phyloP scores from a whole-genome alignment of 140 eudicot species.

The Ambrosia hybrid region DNA sequence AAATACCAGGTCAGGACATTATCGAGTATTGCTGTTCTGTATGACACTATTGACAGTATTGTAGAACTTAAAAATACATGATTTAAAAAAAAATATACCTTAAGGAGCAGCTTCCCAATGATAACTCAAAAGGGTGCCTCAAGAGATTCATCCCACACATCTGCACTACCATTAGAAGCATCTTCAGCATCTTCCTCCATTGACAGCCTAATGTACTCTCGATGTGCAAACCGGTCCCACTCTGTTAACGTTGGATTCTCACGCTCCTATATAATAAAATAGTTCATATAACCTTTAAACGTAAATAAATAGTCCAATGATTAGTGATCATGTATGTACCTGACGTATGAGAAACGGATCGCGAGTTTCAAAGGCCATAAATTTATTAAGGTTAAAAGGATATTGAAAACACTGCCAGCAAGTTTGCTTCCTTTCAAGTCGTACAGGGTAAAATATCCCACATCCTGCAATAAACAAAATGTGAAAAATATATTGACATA shows the following conservation, averaged over 20 bases:
- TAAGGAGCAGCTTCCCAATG: neutral
- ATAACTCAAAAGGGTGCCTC: slow-evolving; percentile 86
- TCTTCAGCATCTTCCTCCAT: slow-evolving; percentile 99
- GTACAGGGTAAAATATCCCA: slow-evolving; percentile 66
- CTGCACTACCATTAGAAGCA: slow-evolving; percentile 96
- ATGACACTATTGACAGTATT: too few relatives aligned
- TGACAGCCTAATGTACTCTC: slow-evolving; percentile 91
- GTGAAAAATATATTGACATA: neutral
- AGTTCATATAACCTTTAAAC: neutral
- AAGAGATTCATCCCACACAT: slow-evolving; percentile 98
- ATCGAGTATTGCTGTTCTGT: too few relatives aligned
- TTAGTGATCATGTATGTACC: slow-evolving; percentile 38
- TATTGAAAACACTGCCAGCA: slow-evolving; percentile 83
- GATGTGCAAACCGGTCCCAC: slow-evolving; percentile 99
- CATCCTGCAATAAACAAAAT: slow-evolving; percentile 50
- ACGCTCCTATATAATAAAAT: slow-evolving; percentile 60
- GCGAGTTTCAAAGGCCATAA: slow-evolving; percentile 96
- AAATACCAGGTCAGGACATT: too few relatives aligned
- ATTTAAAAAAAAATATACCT: slow-evolving; percentile 16
- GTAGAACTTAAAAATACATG: neutral
- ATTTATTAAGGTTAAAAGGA: slow-evolving; percentile 92
- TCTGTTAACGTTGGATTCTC: slow-evolving; percentile 96
- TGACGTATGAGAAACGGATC: slow-evolving; percentile 98
- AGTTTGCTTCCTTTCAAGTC: slow-evolving; percentile 85
- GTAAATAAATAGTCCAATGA: neutral